These are phyloP conservation scores for Auriscalpium orientale DNA, from an alignment of 768 basidiomycete genomes.

Conservation along the genomic window DNA sequence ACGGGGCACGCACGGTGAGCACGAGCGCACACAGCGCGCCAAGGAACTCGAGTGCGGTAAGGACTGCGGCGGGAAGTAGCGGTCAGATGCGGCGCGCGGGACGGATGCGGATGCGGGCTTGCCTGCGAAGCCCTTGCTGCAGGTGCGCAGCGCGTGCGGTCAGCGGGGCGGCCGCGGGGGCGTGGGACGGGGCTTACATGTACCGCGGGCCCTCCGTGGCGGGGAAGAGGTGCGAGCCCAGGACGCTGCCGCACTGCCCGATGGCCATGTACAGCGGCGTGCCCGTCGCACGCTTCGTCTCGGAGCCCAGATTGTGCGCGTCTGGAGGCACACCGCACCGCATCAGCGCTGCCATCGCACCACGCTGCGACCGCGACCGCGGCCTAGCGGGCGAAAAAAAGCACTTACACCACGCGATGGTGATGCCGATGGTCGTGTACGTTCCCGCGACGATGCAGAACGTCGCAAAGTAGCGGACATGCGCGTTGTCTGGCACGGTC, in stretches of 20 bases:
- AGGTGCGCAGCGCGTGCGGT: background rate
- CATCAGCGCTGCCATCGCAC: background rate
- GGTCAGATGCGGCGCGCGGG: background rate
- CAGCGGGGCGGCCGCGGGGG: background rate
- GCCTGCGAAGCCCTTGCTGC: conserved; percentile 55
- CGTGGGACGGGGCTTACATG: conserved; percentile 35
- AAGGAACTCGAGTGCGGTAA: conserved; percentile 46
- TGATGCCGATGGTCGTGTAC: conserved; percentile 66
- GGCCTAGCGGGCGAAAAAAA: no score
- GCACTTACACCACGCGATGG: conserved; percentile 69
- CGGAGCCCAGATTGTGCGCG: conserved; percentile 71
- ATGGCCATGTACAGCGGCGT: conserved; percentile 77
- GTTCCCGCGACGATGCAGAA: conserved; percentile 75
- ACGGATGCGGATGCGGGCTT: conserved; percentile 13
- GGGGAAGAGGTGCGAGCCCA: conserved; percentile 73
- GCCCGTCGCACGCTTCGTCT: conserved; percentile 69
- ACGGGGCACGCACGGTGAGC: conserved; percentile 35
- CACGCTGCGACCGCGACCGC: background rate
- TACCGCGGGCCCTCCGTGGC: conserved; percentile 56
- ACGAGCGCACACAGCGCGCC: conserved; percentile 45
- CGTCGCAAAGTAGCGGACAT: conserved; percentile 69
- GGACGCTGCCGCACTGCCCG: conserved; percentile 67
- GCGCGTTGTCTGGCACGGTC: conserved; percentile 42
- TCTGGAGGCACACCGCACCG: conserved; percentile 27
- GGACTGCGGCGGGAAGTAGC: conserved; percentile 26